Conservation (phyloP, 371 early-diverging fungal species). For the Mortierella sp. region DNA sequence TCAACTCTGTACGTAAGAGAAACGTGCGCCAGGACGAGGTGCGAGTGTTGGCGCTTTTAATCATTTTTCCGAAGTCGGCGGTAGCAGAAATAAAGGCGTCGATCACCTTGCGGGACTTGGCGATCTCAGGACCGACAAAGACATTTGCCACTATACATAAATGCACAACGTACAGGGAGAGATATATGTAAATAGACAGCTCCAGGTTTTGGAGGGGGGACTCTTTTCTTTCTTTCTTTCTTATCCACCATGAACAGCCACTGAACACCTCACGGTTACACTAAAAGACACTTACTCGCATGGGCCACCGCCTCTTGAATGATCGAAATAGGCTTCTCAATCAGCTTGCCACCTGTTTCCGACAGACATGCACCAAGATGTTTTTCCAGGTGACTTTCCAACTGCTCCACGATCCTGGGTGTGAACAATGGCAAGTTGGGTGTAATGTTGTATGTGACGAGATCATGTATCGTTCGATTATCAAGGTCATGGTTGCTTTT, state of each 20-base stretch:
- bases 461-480: conserved; percentile 12
- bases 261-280: no score
- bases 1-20: conserved; percentile 8
- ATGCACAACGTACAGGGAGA: background rate
- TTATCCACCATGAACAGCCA: no score
- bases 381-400: conserved; percentile 20
- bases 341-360: conserved; percentile 11
- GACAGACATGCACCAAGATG: conserved; percentile 7
- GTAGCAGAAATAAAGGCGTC: conserved; percentile 24
- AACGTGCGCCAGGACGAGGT: conserved; percentile 15
- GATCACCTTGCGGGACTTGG: conserved; percentile 17
- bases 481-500: conserved; percentile 34
- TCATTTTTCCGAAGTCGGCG: conserved; percentile 18
- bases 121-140: conserved; percentile 35
- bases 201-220: no score
- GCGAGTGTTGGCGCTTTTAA: conserved; percentile 6
- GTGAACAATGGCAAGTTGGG: conserved; percentile 29
- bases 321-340: conserved; percentile 14
- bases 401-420: conserved; percentile 22
- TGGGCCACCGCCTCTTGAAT: conserved; percentile 38
- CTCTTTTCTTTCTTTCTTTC: no score
- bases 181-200: background rate
- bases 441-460: conserved; percentile 23
- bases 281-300: conserved; percentile 33
- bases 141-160: conserved; percentile 31